Evolutionary conservation across 2,329 filamentous ascomycete genomes (phyloP), one percentile per base, ranked within the genome.

Genomic region (Fusarium veterinarium): DNA sequence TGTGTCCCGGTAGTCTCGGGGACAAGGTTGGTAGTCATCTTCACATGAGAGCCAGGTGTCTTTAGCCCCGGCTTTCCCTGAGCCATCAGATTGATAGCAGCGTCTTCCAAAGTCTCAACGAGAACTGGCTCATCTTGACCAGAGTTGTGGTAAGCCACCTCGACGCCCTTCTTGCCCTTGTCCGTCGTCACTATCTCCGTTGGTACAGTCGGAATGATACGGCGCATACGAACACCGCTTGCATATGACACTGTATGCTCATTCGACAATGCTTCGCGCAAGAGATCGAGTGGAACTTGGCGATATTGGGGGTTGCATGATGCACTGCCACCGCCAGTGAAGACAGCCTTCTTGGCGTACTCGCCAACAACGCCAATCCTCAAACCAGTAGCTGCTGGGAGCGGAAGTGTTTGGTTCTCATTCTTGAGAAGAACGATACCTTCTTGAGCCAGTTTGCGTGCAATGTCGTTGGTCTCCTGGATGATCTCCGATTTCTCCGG

Each of bases 391-490:
- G 30, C 17, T 1, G 8, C 0, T 25, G n/a, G 16, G 3, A 57
- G 8, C 0, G 40, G 53, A 19, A 57, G 53, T 7, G 58, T 30
- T 7, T 42, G 16, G 6, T 58, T 28, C 3, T 59, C 53, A 8
- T 75, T 75, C n/a, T 75, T 75, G 0, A 75, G 49, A 40, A 75
- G 49, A 16, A 75, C 48, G 5, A 75, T 64, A 1, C 71, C 71
- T 4, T 59, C 58, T 0, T 52, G 40, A 0, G 71, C 71, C 1
- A 74, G 44, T 30, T 70, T 53, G 2, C 51, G 62, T 9, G 71
- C 72, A 3, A 74, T 42, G 2, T 40, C 20, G 3, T 74, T 75
- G 0, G 71, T 72, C 37, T 73, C 64, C 5, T 64, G 33, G 14
- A 48, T 38, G 30, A 73, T 49, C 19, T 71, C 60, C 2, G 72